These are phyloP conservation scores for Aspergillus candidus DNA, from an alignment of 2,329 filamentous ascomycete genomes.

Conservation along the genomic window DNA sequence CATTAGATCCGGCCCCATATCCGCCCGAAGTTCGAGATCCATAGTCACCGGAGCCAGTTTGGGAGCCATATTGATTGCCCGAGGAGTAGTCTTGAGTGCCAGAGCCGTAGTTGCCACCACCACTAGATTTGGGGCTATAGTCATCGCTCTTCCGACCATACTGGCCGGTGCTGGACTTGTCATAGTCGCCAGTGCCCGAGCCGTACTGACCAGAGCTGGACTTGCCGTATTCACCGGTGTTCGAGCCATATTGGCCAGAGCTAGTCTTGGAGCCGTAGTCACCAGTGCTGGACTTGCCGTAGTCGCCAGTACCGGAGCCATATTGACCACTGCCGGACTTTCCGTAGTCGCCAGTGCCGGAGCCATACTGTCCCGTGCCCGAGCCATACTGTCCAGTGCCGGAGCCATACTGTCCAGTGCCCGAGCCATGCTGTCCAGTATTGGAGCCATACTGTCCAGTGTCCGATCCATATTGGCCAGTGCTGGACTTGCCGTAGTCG, in stretches of 20 bases:
- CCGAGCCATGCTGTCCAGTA: too few species aligned
- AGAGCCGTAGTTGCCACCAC: too few species aligned
- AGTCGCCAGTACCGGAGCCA: conserved; percentile 11
- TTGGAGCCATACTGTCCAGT: too few species aligned
- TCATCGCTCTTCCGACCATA: conserved; percentile 30
- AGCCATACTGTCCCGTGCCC: neutral
- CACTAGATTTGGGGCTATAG: too few species aligned
- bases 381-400: conserved; percentile 2
- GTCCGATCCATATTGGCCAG: conserved; percentile 7
- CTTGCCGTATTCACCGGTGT: conserved; percentile 18
- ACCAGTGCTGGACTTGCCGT: conserved; percentile 19
- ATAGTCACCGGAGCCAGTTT: conserved; percentile 41
- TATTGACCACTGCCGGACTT: neutral
- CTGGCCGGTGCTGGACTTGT: conserved; percentile 27
- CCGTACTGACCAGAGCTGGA: conserved; percentile 9
- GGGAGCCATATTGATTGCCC: conserved; percentile 33
- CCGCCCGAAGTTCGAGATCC: conserved; percentile 16
- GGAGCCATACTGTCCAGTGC: conserved; percentile 1
- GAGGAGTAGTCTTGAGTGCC: too few species aligned
- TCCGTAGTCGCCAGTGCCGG: conserved; percentile 5
- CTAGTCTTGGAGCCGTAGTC: conserved; percentile 20
- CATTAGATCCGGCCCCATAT: conserved; percentile 17
- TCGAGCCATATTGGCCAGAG: conserved; percentile 4
- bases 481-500: neutral
- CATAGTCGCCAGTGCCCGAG: conserved; percentile 3